phyloP scores from a whole-genome alignment of 2,329 filamentous ascomycete genomes.

The Trichoderma citrinoviride region DNA sequence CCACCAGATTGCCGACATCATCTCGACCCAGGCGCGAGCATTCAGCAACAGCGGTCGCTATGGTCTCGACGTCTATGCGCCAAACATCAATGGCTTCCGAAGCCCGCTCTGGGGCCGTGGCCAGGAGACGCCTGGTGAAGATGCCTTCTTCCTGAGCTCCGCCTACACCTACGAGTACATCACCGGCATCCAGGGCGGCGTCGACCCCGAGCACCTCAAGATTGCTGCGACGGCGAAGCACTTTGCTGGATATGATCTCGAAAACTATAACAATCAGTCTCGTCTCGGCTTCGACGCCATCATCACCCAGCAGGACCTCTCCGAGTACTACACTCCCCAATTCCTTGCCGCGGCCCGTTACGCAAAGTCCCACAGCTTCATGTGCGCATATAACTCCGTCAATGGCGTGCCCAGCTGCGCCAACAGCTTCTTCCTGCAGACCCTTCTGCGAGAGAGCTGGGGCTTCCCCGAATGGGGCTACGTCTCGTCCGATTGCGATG shows the following conservation, averaged over 20 bases:
- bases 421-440: slow-evolving; percentile 59
- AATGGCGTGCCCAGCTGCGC: slow-evolving; percentile 65
- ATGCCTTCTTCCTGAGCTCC: slow-evolving; percentile 37
- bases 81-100: slow-evolving; percentile 64
- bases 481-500: slow-evolving; percentile 63
- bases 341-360: slow-evolving; percentile 41
- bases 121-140: slow-evolving; percentile 58
- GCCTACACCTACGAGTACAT: slow-evolving; percentile 49
- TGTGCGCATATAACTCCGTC: slow-evolving; percentile 62
- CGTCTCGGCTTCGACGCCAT: slow-evolving; percentile 55
- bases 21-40: slow-evolving; percentile 59
- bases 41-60: slow-evolving; percentile 59
- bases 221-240: slow-evolving; percentile 58
- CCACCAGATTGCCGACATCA: slow-evolving; percentile 34
- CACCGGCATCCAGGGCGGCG: slow-evolving; percentile 40
- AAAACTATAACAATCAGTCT: slow-evolving; percentile 37
- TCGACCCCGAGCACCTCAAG: slow-evolving; percentile 29
- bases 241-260: slow-evolving; percentile 56
- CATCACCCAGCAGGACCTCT: slow-evolving; percentile 58
- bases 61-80: slow-evolving; percentile 60
- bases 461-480: slow-evolving; percentile 59
- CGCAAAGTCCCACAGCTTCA: slow-evolving; percentile 60
- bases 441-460: slow-evolving; percentile 63
- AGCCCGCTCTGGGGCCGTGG: slow-evolving; percentile 62
- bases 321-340: slow-evolving; percentile 64